These are phyloP conservation scores for Trichoderma sp. DNA, from an alignment of 2,329 filamentous ascomycete species.

Conservation along the genomic window DNA sequence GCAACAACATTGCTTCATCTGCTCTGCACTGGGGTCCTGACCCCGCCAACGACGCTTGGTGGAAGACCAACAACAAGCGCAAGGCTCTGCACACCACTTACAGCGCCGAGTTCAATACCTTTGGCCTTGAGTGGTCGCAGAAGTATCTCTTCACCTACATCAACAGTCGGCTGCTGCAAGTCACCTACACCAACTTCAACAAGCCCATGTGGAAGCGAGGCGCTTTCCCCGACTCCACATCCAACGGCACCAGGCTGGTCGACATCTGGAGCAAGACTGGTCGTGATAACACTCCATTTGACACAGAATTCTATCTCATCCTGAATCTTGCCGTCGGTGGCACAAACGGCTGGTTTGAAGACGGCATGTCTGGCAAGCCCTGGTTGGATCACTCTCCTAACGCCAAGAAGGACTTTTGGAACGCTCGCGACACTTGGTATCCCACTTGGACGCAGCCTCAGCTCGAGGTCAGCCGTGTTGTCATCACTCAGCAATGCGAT, in stretches of 20 bases:
- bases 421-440: constrained; percentile 60
- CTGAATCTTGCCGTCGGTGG: constrained; percentile 73
- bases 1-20: constrained; percentile 77
- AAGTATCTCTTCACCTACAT: constrained; percentile 88
- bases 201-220: constrained; percentile 66
- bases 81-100: constrained; percentile 73
- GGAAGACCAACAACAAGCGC: constrained; percentile 77
- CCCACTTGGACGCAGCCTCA: constrained; percentile 69
- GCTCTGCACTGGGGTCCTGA: constrained; percentile 81
- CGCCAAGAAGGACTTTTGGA: constrained; percentile 76
- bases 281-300: constrained; percentile 66
- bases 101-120: constrained; percentile 67
- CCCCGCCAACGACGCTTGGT: constrained; percentile 71
- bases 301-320: constrained; percentile 72
- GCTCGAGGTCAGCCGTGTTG: constrained; percentile 67
- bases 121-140: constrained; percentile 80
- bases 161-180: constrained; percentile 75
- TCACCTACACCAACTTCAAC: constrained; percentile 74
- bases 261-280: constrained; percentile 65
- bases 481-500: constrained; percentile 69
- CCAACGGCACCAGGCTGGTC: constrained; percentile 62
- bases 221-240: constrained; percentile 59
- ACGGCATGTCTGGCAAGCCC: constrained; percentile 68
- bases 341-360: constrained; percentile 81
- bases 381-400: constrained; percentile 69